Conservation (phyloP, 805 yeast species). For the Debaryomyces castellii region DNA sequence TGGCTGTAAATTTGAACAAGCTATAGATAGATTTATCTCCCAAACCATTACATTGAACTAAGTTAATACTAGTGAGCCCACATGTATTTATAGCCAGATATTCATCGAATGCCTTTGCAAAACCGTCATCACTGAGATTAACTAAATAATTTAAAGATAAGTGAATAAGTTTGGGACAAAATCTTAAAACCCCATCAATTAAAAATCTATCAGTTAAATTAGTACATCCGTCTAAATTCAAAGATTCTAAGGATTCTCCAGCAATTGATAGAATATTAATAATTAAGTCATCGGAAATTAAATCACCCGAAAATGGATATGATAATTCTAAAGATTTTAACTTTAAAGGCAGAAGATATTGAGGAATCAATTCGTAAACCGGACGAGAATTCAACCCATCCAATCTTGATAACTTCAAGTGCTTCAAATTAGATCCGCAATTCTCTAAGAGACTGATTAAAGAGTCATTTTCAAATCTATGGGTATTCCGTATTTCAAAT, state of each 20-base stretch:
- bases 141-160: constrained; percentile 61
- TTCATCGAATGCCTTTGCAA: constrained; percentile 54
- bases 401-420: constrained; percentile 61
- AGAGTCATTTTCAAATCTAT: constrained; percentile 71
- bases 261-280: constrained; percentile 57
- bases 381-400: constrained; percentile 66
- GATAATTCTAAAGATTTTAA: constrained; percentile 63
- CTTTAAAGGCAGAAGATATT: constrained; percentile 45
- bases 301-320: constrained; percentile 63
- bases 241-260: constrained; percentile 58
- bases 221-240: constrained; percentile 72
- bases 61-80: constrained; percentile 59
- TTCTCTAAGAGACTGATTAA: constrained; percentile 60
- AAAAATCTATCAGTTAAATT: constrained; percentile 65
- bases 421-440: constrained; percentile 52
- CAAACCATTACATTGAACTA: constrained; percentile 65
- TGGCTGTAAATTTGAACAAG: constrained; percentile 59
- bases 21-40: constrained; percentile 63
- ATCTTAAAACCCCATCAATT: constrained; percentile 56
- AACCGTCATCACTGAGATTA: constrained; percentile 67
- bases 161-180: constrained; percentile 54
- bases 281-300: constrained; percentile 67
- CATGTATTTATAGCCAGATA: constrained; percentile 49
- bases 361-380: constrained; percentile 64
- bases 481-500: constrained; percentile 77